These are phyloP conservation scores for Bromus sterilis DNA, from an alignment of 176 grass and related monocot genomes.

Conservation along the genomic window DNA sequence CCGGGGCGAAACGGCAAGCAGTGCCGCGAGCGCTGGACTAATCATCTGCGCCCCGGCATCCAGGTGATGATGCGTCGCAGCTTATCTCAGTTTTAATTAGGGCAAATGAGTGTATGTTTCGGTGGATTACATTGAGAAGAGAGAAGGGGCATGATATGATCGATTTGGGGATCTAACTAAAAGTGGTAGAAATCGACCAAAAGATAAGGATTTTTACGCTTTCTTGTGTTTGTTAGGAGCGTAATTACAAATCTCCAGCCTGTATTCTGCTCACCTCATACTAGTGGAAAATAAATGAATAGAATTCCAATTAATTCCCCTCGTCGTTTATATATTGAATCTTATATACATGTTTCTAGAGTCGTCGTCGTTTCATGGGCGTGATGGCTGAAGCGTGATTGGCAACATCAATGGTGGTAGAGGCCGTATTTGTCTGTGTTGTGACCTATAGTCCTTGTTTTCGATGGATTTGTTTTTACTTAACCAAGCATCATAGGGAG, in stretches of 20 bases:
- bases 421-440: not conserved
- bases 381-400: not conserved
- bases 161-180: not conserved
- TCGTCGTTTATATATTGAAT: not conserved
- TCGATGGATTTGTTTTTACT: no score
- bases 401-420: not conserved
- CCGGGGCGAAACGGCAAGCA: constrained; percentile 70
- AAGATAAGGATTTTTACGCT: not conserved
- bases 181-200: not conserved
- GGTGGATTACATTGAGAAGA: not conserved
- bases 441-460: no score
- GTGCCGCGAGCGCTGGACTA: constrained; percentile 80
- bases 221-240: not conserved
- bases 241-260: not conserved
- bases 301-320: not conserved
- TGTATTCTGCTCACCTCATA: not conserved
- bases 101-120: no score
- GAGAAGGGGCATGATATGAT: not conserved
- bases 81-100: not conserved
- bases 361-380: not conserved
- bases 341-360: no score
- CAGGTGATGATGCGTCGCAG: constrained; percentile 26
- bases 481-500: no score
- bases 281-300: not conserved
- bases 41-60: constrained; percentile 62